phyloP scores from a whole-genome alignment of 2,329 filamentous ascomycete species.

The Alternaria sp. region DNA sequence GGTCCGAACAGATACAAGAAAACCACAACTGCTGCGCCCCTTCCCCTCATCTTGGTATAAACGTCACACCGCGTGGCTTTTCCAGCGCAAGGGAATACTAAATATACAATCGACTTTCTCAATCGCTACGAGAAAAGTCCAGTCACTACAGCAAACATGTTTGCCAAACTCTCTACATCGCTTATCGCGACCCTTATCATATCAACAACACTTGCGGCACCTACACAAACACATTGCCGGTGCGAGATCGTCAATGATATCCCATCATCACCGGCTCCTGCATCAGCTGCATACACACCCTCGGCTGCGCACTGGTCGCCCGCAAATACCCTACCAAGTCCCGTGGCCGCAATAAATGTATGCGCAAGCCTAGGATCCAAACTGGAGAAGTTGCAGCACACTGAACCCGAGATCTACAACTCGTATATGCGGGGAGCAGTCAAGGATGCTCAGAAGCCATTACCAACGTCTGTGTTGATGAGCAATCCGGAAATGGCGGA shows the following conservation, averaged over 20 bases:
- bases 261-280: constrained; percentile 4
- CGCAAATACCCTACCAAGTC: constrained; percentile 24
- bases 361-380: constrained; percentile 38
- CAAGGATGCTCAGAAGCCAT: constrained; percentile 22
- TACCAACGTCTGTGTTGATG: constrained; percentile 32
- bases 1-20: not conserved
- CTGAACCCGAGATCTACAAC: constrained; percentile 38
- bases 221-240: constrained; percentile 42
- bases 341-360: constrained; percentile 21
- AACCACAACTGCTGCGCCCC: not conserved
- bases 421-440: constrained; percentile 27
- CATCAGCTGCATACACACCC: constrained; percentile 26
- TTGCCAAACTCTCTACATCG: constrained; percentile 22
- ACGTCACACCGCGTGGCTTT: constrained; percentile 2
- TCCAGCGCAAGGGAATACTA: not conserved
- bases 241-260: constrained; percentile 36
- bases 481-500: not conserved
- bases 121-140: not conserved
- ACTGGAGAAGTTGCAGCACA: constrained; percentile 36
- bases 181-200: constrained; percentile 20
- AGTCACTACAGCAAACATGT: constrained; percentile 17
- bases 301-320: constrained; percentile 33
- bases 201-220: constrained; percentile 25
- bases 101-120: not conserved
- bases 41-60: constrained; percentile 1